Evolutionary conservation across 805 yeast species (phyloP), one percentile per base, ranked within the genome.

Genomic region (Pichia cabralensis): DNA sequence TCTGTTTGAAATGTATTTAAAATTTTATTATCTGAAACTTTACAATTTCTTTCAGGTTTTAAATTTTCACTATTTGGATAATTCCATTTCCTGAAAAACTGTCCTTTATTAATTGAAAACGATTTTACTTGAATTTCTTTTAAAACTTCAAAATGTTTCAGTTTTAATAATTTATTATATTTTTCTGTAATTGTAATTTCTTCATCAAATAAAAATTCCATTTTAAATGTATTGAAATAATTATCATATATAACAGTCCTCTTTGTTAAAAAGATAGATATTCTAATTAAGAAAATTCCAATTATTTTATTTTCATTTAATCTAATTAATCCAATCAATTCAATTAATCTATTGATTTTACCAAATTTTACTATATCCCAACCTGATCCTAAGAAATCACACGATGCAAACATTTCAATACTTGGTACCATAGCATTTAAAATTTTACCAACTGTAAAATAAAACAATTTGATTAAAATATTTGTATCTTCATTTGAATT

Each of bases 401-500:
- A 41, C 7, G 34, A 20, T 5, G 43, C 31, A 20, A 41, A 30
- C 13, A 28, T 19, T n/a, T 33, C 12, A 9, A 30, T 29, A 6
- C 32, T 31, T 12, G 42, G 45, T 17, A 41, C 24, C 3, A 41
- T 28, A 18, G 28, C 23, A 4, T 28, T 22, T n/a, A 41, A 22
- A 15, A 30, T 10, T 20, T 12, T 12, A 4, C 27, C 39, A 8
- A 35, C 18, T 11, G 39, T 22, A 22, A 36, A 22, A 26, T 19
- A 41, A 6, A 26, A 11, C 9, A 36, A 15, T 11, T 27, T 21
- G 8, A 34, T 25, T 5, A 30, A 19, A 17, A 41, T 31, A 15
- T 14, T 13, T 13, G 12, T 10, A 8, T n/a, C 12, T 17, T 12
- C 13, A 20, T 14, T 22, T 22, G 6, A 10, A 8, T 31, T 28